Percentiles rank a stretch among this genome's conserved stretches.
These are phyloP conservation scores for Sonneratia alba DNA, from an alignment of 345 rosid species.

Conservation along the genomic window DNA sequence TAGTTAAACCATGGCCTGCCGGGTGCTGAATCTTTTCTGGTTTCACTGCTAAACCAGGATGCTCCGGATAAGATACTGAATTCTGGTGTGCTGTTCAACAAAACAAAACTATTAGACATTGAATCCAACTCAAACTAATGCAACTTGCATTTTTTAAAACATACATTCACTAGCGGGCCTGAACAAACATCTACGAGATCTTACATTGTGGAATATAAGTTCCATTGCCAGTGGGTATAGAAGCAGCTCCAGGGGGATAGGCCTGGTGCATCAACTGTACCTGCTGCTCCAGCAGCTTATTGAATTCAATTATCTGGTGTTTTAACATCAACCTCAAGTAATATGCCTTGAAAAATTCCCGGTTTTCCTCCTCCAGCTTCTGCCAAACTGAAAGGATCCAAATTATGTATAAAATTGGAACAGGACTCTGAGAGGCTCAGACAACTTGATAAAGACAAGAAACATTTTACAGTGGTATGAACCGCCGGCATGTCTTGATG, in stretches of 20 bases:
- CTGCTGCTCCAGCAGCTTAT: slow-evolving; percentile 91
- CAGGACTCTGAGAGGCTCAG: not conserved
- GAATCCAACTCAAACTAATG: not conserved
- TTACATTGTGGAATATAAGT: slow-evolving; percentile 67
- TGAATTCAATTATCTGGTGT: slow-evolving; percentile 85
- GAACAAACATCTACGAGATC: slow-evolving; percentile 10
- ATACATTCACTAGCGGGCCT: not conserved
- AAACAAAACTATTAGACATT: slow-evolving; percentile 4
- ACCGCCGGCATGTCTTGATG: not conserved
- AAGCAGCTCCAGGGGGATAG: slow-evolving; percentile 42
- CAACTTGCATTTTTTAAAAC: not conserved
- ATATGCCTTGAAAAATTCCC: slow-evolving; percentile 86
- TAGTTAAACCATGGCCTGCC: slow-evolving; percentile 14
- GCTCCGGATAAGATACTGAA: slow-evolving; percentile 56
- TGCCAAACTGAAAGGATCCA: slow-evolving; percentile 70
- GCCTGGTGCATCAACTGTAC: slow-evolving; percentile 72
- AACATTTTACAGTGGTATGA: not conserved
- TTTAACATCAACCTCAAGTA: slow-evolving; percentile 81
- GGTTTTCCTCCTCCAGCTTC: slow-evolving; percentile 98
- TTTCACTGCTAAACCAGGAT: slow-evolving; percentile 34
- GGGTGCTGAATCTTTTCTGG: slow-evolving; percentile 53
- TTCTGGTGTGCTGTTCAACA: slow-evolving; percentile 52
- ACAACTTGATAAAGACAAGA: slow-evolving; percentile 1
- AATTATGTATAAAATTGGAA: not conserved
- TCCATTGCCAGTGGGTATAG: slow-evolving; percentile 66